Percentiles rank a stretch among this genome's conserved stretches.
Conservation (phyloP, 345 rosid genomes). For the Laguncularia racemosa region DNA sequence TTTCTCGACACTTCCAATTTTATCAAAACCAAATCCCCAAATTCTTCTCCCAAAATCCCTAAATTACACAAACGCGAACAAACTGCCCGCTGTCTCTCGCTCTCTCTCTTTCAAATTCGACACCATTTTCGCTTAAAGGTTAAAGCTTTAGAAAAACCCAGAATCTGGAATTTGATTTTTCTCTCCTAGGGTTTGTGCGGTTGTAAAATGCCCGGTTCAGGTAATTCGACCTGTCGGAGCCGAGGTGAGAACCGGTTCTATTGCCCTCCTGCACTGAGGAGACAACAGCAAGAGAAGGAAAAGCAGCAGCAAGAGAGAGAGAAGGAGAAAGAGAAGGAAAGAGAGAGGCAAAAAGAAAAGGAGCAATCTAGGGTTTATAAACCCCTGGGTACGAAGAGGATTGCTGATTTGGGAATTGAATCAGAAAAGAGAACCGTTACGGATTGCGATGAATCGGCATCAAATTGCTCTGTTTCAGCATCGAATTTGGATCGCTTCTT, state of each 20-base stretch:
- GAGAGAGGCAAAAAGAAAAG: conserved; percentile 20
- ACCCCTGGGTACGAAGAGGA: background rate
- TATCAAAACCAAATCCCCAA: too few relatives aligned
- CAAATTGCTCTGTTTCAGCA: conserved; percentile 31
- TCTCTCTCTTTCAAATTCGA: too few relatives aligned
- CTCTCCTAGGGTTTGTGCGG: too few relatives aligned
- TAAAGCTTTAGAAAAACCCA: too few relatives aligned
- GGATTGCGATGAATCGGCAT: conserved; percentile 29
- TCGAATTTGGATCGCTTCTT: conserved; percentile 94
- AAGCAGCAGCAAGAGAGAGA: conserved; percentile 23
- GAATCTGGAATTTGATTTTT: too few relatives aligned
- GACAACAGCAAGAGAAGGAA: conserved; percentile 16
- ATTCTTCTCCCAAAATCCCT: too few relatives aligned
- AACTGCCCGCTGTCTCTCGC: too few relatives aligned
- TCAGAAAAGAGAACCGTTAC: conserved; percentile 22
- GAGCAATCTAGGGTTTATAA: conserved; percentile 2
- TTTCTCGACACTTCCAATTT: too few relatives aligned
- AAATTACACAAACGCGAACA: too few relatives aligned
- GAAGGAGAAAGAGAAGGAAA: conserved; percentile 4
- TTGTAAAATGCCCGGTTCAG: conserved; percentile 29
- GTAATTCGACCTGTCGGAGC: conserved; percentile 20
- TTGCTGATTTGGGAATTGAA: conserved; percentile 8
- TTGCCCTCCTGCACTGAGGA: conserved; percentile 34
- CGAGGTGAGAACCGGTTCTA: conserved; percentile 39
- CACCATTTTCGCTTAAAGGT: too few relatives aligned